Evolutionary conservation across 2,329 filamentous ascomycete species (phyloP).

Genomic region (Stachybotrys chartarum): DNA sequence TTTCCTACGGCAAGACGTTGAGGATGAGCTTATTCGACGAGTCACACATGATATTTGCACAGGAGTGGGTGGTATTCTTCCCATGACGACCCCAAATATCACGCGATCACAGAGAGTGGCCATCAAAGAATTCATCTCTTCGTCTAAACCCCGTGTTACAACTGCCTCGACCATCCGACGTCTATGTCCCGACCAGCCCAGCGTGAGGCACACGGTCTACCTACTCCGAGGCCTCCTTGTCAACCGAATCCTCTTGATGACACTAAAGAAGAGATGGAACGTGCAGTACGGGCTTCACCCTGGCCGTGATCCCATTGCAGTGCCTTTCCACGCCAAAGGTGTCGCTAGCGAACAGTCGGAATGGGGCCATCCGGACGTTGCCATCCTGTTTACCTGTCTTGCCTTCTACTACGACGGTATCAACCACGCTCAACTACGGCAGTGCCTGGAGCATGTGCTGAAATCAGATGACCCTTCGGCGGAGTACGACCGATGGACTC

Average conservation of each 20-base stretch:
- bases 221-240: constrained; percentile 58
- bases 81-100: constrained; percentile 11
- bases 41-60: constrained; percentile 13
- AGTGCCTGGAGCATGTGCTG: constrained; percentile 43
- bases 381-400: constrained; percentile 58
- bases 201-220: constrained; percentile 28
- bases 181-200: constrained; percentile 13
- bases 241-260: constrained; percentile 51
- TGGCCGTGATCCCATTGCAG: constrained; percentile 55
- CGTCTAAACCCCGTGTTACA: constrained; percentile 3
- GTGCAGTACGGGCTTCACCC: constrained; percentile 58
- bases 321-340: constrained; percentile 30
- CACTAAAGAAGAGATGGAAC: constrained; percentile 58
- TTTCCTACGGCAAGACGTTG: constrained; percentile 42
- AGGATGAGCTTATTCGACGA: constrained; percentile 30
- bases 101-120: constrained; percentile 12
- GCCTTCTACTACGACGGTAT: constrained; percentile 61
- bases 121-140: constrained; percentile 15
- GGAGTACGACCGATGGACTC: constrained; percentile 48
- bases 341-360: constrained; percentile 56
- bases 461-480: constrained; percentile 47
- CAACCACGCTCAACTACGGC: constrained; percentile 37
- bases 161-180: constrained; percentile 7
- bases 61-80: constrained; percentile 13
- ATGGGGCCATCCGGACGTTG: constrained; percentile 62